Evolutionary conservation across 2,329 filamentous ascomycete genomes (phyloP).

Genomic region (Beauveria sp.): DNA sequence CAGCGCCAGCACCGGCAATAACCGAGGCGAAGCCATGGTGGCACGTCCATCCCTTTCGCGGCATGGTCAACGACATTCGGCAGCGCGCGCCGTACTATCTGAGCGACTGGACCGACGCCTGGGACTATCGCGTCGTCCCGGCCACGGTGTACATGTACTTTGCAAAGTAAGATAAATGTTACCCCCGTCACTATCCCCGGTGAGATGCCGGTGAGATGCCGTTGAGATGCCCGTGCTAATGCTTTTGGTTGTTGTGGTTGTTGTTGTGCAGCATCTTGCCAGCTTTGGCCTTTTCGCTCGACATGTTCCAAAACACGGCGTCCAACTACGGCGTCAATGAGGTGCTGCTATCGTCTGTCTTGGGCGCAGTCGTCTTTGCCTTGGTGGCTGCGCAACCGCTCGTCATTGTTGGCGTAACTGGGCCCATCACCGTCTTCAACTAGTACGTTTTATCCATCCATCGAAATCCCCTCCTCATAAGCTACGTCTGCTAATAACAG

Average conservation of each 20-base stretch:
- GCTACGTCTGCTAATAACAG: not conserved
- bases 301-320: conserved; percentile 86
- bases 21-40: conserved; percentile 49
- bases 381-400: conserved; percentile 75
- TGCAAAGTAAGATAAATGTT: conserved; percentile 59
- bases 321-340: conserved; percentile 87
- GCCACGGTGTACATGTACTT: conserved; percentile 93
- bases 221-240: conserved; percentile 9
- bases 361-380: conserved; percentile 75
- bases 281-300: conserved; percentile 79
- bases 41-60: conserved; percentile 66
- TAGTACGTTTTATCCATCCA: conserved; percentile 44
- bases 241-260: not conserved
- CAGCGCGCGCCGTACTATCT: conserved; percentile 68
- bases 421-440: conserved; percentile 90
- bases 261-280: conserved; percentile 61
- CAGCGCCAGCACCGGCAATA: not conserved
- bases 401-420: conserved; percentile 82
- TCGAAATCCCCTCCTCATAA: not conserved
- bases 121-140: conserved; percentile 83
- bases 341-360: conserved; percentile 75
- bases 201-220: no score
- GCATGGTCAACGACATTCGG: conserved; percentile 72
- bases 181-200: no score
- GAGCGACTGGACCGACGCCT: conserved; percentile 80